Conservation (phyloP, 2,329 filamentous ascomycete species). For the Paecilomyces sp. region DNA sequence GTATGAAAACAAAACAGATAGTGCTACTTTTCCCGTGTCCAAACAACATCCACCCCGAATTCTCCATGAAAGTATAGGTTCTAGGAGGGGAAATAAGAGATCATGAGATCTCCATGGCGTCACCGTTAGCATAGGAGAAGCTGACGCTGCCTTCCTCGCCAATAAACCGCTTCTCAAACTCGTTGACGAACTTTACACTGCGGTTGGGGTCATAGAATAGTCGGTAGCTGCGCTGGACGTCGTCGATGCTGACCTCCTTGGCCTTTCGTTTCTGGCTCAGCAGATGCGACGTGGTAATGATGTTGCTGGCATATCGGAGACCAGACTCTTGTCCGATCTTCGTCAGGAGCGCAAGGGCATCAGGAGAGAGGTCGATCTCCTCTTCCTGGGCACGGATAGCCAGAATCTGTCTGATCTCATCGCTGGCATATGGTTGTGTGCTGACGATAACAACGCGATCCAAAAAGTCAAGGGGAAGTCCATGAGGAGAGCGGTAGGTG, state of each 20-base stretch:
- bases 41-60: slow-evolving; percentile 4
- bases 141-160: slow-evolving; percentile 76
- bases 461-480: slow-evolving; percentile 88
- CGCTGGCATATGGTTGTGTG: slow-evolving; percentile 72
- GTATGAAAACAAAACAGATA: slow-evolving; percentile 15
- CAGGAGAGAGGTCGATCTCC: slow-evolving; percentile 83
- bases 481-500: slow-evolving; percentile 87
- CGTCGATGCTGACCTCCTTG: slow-evolving; percentile 74
- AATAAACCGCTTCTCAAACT: slow-evolving; percentile 90
- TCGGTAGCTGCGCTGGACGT: slow-evolving; percentile 88
- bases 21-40: background rate
- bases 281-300: slow-evolving; percentile 90
- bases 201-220: slow-evolving; percentile 87
- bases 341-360: slow-evolving; percentile 84
- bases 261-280: slow-evolving; percentile 78
- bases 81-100: background rate
- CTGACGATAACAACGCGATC: slow-evolving; percentile 95
- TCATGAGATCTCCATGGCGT: slow-evolving; percentile 64
- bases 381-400: slow-evolving; percentile 91
- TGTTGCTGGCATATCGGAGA: slow-evolving; percentile 91
- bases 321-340: slow-evolving; percentile 94
- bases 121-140: slow-evolving; percentile 52
- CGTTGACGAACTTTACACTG: slow-evolving; percentile 82
- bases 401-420: slow-evolving; percentile 89
- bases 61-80: slow-evolving; percentile 8